phyloP scores from a whole-genome alignment of 805 yeast species.

The Saccharomycopsis sp. region DNA sequence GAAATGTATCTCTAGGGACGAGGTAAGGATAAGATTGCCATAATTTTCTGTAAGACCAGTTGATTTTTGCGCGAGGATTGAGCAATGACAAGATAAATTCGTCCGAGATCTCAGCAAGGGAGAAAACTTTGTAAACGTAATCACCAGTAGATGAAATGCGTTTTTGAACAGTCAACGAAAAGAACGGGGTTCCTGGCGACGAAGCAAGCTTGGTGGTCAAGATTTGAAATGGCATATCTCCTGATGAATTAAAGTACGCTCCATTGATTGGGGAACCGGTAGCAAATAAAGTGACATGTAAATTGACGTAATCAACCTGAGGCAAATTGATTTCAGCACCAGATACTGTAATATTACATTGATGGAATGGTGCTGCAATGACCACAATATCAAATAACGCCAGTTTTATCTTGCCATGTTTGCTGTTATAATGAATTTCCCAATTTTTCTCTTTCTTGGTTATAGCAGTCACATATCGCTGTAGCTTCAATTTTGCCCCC shows the following conservation, averaged over 20 bases:
- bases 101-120: constrained; percentile 24
- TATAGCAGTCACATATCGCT: constrained; percentile 28
- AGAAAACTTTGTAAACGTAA: constrained; percentile 39
- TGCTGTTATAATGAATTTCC: too few species aligned
- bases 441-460: background rate
- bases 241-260: too few species aligned
- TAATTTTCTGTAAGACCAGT: constrained; percentile 28
- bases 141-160: constrained; percentile 26
- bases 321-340: constrained; percentile 22
- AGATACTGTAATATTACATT: too few species aligned
- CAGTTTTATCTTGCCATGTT: too few species aligned
- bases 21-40: constrained; percentile 43
- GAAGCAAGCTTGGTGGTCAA: constrained; percentile 24
- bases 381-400: constrained; percentile 36
- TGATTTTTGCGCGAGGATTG: constrained; percentile 22
- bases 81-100: background rate
- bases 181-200: constrained; percentile 25
- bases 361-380: constrained; percentile 37
- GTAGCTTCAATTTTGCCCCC: constrained; percentile 28
- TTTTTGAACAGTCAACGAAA: constrained; percentile 29
- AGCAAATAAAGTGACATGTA: constrained; percentile 34
- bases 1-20: constrained; percentile 27
- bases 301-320: constrained; percentile 31
- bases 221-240: constrained; percentile 27
- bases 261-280: too few species aligned